Percentiles rank a stretch among this genome's conserved stretches.
Evolutionary conservation across 73 alveolate species (phyloP).

Genomic region (Loxodes magnus): DNA sequence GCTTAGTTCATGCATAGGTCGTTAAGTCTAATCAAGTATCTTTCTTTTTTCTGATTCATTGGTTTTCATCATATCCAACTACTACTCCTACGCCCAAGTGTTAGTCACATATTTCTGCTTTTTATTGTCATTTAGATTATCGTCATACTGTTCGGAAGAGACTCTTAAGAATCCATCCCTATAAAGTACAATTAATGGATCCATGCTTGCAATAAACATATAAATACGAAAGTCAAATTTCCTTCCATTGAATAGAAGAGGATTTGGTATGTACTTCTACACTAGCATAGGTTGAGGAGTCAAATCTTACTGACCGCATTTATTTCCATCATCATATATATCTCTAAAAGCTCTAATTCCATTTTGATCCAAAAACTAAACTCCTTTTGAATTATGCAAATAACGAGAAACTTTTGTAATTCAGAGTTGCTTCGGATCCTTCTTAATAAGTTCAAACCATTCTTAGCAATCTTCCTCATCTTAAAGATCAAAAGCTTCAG

Average conservation of each 20-base stretch:
- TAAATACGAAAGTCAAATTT: constrained; percentile 1
- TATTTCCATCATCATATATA: no score
- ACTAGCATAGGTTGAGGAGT: no score
- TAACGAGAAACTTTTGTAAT: no score
- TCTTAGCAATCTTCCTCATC: no score
- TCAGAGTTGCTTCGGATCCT: no score
- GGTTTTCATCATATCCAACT: neutral
- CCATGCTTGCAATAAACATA: constrained; percentile 12
- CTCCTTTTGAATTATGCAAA: no score
- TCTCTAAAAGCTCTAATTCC: no score
- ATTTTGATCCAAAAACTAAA: no score
- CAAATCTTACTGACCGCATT: no score
- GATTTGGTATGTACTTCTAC: neutral
- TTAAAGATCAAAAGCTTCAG: no score
- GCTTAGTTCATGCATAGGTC: no score
- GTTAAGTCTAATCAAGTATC: neutral
- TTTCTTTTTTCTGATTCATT: neutral
- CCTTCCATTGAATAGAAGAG: neutral
- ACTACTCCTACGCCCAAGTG: neutral
- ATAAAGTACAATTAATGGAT: constrained; percentile 2
- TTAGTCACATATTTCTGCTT: constrained; percentile 1
- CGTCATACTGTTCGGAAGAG: neutral
- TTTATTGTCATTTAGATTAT: neutral
- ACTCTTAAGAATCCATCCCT: constrained; percentile 4
- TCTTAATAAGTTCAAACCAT: no score